phyloP scores from a whole-genome alignment of 192 early-diverging fungal species.

The Linnemannia exigua region DNA sequence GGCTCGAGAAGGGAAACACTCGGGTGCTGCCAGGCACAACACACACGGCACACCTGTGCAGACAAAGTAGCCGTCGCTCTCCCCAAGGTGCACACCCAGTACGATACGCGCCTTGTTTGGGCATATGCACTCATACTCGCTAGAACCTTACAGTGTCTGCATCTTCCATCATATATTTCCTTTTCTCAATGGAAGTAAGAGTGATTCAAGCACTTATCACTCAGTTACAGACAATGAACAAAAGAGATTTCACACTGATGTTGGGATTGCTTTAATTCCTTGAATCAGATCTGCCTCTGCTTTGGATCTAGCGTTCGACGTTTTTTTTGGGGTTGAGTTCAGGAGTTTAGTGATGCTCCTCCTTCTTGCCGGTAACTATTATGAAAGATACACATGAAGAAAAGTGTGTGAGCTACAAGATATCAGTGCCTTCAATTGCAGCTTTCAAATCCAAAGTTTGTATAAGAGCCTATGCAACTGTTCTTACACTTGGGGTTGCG shows the following conservation, averaged over 20 bases:
- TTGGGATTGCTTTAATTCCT: neutral
- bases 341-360: slow-evolving; percentile 44
- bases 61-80: too few relatives aligned
- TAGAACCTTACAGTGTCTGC: too few relatives aligned
- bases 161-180: too few relatives aligned
- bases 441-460: neutral
- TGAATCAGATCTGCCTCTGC: slow-evolving; percentile 5
- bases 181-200: too few relatives aligned
- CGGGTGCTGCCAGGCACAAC: too few relatives aligned
- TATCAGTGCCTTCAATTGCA: neutral
- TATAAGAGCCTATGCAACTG: neutral
- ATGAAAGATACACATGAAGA: neutral
- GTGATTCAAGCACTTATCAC: neutral
- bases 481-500: slow-evolving; percentile 67
- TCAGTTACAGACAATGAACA: neutral
- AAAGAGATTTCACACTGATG: neutral
- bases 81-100: too few relatives aligned
- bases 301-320: neutral
- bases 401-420: neutral
- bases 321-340: neutral
- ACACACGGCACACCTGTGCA: too few relatives aligned
- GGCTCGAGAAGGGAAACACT: neutral
- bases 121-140: too few relatives aligned
- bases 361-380: slow-evolving; percentile 49
- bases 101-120: too few relatives aligned